A percentile compares a stretch with the other conserved stretches of the same genome.
These are phyloP conservation scores for Detonula confervacea DNA, from an alignment of 352 stramenopile species.

Conservation along the genomic window DNA sequence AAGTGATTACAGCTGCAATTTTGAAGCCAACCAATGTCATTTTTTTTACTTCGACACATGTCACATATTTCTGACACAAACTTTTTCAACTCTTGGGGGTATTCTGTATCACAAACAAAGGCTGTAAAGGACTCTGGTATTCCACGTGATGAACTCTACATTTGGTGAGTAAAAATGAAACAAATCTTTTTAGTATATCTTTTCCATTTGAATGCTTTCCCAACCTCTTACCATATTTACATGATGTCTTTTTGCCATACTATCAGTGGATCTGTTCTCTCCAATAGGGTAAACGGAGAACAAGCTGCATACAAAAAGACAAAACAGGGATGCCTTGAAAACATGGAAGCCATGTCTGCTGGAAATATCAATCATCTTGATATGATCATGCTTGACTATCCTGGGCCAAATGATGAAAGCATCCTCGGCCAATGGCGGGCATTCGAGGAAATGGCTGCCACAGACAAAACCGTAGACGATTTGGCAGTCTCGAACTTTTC, in stretches of 20 bases:
- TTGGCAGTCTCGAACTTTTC: slow-evolving; percentile 80
- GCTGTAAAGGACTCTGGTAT: slow-evolving; percentile 63
- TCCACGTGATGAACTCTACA: slow-evolving; percentile 22
- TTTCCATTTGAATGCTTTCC: too few relatives aligned
- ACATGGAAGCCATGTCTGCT: slow-evolving; percentile 67
- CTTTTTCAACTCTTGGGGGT: too few relatives aligned
- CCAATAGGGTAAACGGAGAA: slow-evolving; percentile 71
- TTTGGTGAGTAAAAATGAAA: slow-evolving; percentile 30
- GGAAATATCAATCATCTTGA: slow-evolving; percentile 78
- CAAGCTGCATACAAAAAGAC: slow-evolving; percentile 64
- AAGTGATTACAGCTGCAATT: too few relatives aligned
- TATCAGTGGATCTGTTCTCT: slow-evolving; percentile 76
- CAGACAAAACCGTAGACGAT: slow-evolving; percentile 58
- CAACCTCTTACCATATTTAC: too few relatives aligned
- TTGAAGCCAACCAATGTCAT: too few relatives aligned
- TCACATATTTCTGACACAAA: not conserved
- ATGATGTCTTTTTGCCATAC: too few relatives aligned
- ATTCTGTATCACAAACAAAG: slow-evolving; percentile 20
- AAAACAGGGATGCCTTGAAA: slow-evolving; percentile 71
- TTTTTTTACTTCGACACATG: too few relatives aligned
- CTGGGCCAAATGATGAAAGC: slow-evolving; percentile 71
- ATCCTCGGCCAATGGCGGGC: slow-evolving; percentile 74
- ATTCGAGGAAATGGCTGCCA: slow-evolving; percentile 75
- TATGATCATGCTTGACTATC: slow-evolving; percentile 85
- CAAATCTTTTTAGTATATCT: slow-evolving; percentile 5